Conservation (phyloP, 163 green algal genomes). For the Scenedesmus sp. region DNA sequence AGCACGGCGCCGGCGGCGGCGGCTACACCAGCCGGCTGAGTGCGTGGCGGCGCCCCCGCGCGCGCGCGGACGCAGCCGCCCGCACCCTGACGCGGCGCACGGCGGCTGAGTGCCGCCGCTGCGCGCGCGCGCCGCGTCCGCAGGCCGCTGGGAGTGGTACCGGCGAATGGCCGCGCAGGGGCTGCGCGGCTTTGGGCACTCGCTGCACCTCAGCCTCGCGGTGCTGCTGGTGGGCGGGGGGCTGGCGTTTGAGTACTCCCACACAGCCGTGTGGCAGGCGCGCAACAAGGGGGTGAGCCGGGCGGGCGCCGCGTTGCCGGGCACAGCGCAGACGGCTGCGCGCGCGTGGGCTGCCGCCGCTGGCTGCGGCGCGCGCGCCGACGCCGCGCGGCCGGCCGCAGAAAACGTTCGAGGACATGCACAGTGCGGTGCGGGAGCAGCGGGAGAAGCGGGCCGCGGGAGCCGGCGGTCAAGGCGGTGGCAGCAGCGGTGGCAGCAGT, state of each 20-base stretch:
- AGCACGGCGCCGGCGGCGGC: background rate
- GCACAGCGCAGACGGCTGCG: too few species aligned
- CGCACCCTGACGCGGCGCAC: too few species aligned
- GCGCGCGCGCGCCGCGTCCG: background rate
- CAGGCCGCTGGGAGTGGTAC: constrained; percentile 36
- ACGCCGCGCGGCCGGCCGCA: background rate
- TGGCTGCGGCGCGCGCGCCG: too few species aligned
- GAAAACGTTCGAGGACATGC: constrained; percentile 40
- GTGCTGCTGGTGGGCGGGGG: constrained; percentile 33
- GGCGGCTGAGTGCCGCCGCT: too few species aligned
- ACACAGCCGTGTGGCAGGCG: constrained; percentile 19
- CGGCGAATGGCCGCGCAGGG: background rate
- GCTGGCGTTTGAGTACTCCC: constrained; percentile 33
- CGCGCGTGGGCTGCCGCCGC: too few species aligned
- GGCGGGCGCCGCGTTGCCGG: background rate
- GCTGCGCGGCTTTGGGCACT: constrained; percentile 24
- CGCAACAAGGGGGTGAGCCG: constrained; percentile 27
- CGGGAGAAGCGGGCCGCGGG: background rate
- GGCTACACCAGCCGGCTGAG: constrained; percentile 39
- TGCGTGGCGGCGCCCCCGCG: too few species aligned
- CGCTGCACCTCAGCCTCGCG: constrained; percentile 25
- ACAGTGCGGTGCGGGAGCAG: background rate
- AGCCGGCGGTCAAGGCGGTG: too few species aligned
- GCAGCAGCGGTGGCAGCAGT: constrained; percentile 1
- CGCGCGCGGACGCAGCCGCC: too few species aligned